Percentiles rank a stretch among this genome's conserved stretches.
Evolutionary conservation across 1,284 basidiomycete species (phyloP).

Genomic region (Lentinula novae-zelandiae): DNA sequence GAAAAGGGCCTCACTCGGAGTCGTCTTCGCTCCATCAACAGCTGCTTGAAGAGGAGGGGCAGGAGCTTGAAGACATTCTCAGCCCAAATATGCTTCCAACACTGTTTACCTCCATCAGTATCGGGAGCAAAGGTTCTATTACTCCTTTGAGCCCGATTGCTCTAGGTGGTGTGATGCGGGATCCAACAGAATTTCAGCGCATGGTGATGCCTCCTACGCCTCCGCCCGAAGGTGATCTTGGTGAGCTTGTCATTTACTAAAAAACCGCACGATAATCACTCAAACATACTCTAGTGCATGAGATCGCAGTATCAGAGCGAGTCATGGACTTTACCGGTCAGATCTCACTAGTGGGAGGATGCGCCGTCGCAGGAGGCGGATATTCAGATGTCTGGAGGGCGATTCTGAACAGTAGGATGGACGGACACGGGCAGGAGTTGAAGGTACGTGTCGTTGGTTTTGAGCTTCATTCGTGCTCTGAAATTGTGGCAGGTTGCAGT

Average conservation of each 20-base stretch:
- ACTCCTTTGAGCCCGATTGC: constrained; percentile 16
- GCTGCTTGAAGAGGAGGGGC: constrained; percentile 18
- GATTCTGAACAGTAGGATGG: constrained; percentile 23
- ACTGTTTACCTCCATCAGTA: constrained; percentile 18
- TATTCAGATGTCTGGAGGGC: constrained; percentile 44
- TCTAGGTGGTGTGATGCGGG: neutral
- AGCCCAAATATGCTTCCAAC: constrained; percentile 29
- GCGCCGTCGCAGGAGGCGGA: constrained; percentile 37
- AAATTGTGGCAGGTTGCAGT: constrained; percentile 32
- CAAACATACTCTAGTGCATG: neutral
- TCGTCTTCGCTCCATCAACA: constrained; percentile 30
- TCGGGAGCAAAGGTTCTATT: constrained; percentile 9
- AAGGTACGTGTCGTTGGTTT: constrained; percentile 16
- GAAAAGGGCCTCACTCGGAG: constrained; percentile 33
- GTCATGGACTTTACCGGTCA: constrained; percentile 34
- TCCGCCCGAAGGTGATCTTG: constrained; percentile 15
- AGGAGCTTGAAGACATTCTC: constrained; percentile 22
- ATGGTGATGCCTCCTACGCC: constrained; percentile 18
- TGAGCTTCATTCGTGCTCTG: neutral
- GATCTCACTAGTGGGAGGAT: constrained; percentile 28
- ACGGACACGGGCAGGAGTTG: constrained; percentile 7
- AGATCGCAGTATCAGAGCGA: neutral
- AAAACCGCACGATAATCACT: neutral
- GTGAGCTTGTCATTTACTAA: neutral
- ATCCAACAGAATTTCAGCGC: neutral